Conservation (phyloP, 768 basidiomycete genomes). For the Russula sp. region DNA sequence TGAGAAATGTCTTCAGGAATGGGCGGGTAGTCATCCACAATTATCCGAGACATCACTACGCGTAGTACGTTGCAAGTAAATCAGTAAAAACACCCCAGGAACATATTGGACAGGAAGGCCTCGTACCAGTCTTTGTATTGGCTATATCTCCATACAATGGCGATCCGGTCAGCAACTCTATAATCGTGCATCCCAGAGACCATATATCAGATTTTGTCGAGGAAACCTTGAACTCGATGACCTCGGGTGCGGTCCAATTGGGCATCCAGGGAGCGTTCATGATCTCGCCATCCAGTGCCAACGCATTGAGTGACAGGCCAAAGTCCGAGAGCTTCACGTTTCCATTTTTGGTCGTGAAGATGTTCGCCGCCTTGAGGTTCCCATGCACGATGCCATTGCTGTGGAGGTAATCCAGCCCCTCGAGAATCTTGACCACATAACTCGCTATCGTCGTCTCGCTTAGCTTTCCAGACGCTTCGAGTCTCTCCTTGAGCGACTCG, state of each 20-base stretch:
- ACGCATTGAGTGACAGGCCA: background rate
- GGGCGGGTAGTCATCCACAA: slow-evolving; percentile 85
- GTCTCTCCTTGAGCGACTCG: background rate
- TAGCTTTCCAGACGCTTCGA: background rate
- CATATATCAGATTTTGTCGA: background rate
- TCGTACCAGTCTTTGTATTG: background rate
- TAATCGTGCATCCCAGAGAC: background rate
- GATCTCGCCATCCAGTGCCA: background rate
- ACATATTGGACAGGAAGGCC: background rate
- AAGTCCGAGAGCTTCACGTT: background rate
- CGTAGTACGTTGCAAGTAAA: background rate
- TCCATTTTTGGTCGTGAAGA: background rate
- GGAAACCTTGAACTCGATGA: background rate
- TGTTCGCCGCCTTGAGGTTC: background rate
- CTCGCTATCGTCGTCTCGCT: background rate
- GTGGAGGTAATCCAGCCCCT: background rate
- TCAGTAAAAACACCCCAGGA: background rate
- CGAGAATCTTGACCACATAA: background rate
- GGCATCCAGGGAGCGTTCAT: background rate
- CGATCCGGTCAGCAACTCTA: background rate
- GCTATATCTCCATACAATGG: background rate
- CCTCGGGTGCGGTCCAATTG: background rate
- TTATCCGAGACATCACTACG: slow-evolving; percentile 92
- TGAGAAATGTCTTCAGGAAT: slow-evolving; percentile 73
- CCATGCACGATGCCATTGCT: background rate